Percentiles rank a stretch among this genome's conserved stretches.
Conservation (phyloP, 2,329 filamentous ascomycete species). For the Talaromyces islandicus region DNA sequence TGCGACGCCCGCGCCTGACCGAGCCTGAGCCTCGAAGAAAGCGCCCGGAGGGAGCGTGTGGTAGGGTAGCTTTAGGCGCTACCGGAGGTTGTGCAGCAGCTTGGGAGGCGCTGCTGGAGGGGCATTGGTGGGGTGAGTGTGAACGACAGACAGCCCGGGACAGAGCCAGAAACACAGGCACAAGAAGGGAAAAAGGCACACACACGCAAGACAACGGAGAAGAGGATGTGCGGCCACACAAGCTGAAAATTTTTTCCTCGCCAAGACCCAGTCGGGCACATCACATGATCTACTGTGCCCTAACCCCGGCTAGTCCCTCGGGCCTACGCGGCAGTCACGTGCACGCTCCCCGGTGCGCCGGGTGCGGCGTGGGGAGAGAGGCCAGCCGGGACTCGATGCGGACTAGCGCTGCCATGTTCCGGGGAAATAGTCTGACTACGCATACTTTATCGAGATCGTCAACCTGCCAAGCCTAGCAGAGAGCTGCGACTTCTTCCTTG, state of each 20-base stretch:
- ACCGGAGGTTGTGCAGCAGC: neutral
- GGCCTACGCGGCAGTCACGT: neutral
- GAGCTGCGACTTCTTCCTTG: neutral
- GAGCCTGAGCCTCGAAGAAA: neutral
- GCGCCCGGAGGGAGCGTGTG: neutral
- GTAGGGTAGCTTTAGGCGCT: neutral
- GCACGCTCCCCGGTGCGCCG: neutral
- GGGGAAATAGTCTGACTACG: no score
- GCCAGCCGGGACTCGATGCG: neutral
- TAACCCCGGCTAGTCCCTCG: neutral
- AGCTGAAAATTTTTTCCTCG: neutral
- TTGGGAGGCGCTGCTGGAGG: neutral
- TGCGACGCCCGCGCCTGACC: neutral
- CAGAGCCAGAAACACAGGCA: neutral
- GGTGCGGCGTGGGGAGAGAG: neutral
- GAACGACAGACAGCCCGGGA: neutral
- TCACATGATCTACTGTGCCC: neutral
- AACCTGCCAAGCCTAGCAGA: neutral
- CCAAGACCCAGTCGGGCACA: neutral
- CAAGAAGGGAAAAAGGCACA: no score
- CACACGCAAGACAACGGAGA: no score
- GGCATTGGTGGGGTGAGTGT: neutral
- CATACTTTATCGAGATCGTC: neutral
- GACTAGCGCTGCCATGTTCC: neutral
- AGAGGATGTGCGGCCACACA: neutral